Evolutionary conservation across 805 yeast genomes (phyloP), one percentile per base, ranked within the genome.

Genomic region (Huiozyma naganishii): DNA sequence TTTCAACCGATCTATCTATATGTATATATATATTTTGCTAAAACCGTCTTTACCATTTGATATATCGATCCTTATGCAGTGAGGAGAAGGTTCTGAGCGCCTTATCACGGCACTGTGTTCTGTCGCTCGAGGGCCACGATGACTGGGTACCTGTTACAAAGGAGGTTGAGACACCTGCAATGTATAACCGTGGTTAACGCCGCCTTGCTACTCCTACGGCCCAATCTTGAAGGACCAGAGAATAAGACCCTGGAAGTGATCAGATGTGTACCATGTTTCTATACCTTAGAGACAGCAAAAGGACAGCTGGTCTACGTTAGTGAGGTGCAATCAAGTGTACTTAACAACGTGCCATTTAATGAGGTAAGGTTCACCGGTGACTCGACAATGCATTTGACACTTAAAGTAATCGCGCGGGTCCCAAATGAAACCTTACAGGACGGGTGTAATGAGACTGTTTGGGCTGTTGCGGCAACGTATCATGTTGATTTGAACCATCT

Each of bases 151-250:
- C 35, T 57, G 35, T 36, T 51, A 37, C 45, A 45, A 36, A 46
- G 53, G 28, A 50, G 57, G 38, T 43, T 58, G 35, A 52, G 65
- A 42, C 64, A 59, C 48, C 41, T 60, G 9, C 52, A 50, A 34
- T 52, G 58, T 11, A 47, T 60, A 29, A 45, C 47, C 12, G 40
- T 60, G 5, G 36, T 43, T 23, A 60, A 55, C 35, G 42, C 53
- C 11, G 45, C 50, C 1, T 39, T 53, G 4, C 40, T 17, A 17
- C 23, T 17, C 23, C 23, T 17, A 17, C 23, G 23, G 23, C 23
- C 23, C 23, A 17, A 17, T 35, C 11, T 32, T 44, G 10, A 33
- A 43, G 33, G 33, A 11, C 9, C 33, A 30, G 33, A 11, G 5
- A 12, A 29, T 23, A 36, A 33, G n/a, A 6, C n/a, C 33, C 33